Base-by-base conservation (phyloP, 2,329 filamentous ascomycete species). In the Phialophora verrucosa region DNA sequence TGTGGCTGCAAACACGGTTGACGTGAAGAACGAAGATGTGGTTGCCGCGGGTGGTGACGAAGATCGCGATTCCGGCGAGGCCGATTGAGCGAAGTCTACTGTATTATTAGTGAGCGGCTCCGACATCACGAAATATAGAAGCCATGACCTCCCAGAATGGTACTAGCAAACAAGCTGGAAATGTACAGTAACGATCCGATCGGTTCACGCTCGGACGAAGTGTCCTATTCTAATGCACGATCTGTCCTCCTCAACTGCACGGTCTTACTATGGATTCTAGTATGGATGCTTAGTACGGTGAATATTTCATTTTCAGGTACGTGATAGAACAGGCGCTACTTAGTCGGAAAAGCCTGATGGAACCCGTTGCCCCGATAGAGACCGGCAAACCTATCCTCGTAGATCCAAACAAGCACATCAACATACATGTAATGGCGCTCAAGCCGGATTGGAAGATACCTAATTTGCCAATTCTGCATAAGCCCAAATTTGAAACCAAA, bases 51-150 rank as follows among this genome's bases (percentile, higher is more conserved):
- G 12, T 42, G 53, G 44, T 38, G 54, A 63, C 38, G 49, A 35
- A 51, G 62, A 65, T 29, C 47, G 51, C 20, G 55, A 62, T n/a
- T 25, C 66, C 0, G 66, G 62, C 25, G 55, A 63, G 49, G 35
- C 50, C 17, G 56, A 63, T 27, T 50, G 20, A 51, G 25, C 20
- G 49, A 51, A 23, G 12, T 29, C 49, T 8, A 51, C 23, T 20
- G 29, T 56, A 35, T n/a, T 56, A 31, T 20, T 35, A 2, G 4
- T 51, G 14, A n/a, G 2, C 38, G 17, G 6, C 38, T 44, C 38
- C 17, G n/a, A 20, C 17, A n/a, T 44, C 6, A n/a, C 17, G 17
- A n/a, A 44, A 44, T n/a, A 44, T 20, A 44, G 17, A 44, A 44
- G 14, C 14, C 14, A 7, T n/a, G 5, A n/a, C 17, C 14, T n/a